These are phyloP conservation scores for Potentilla sterilis DNA, from an alignment of 306 rosid species.

Conservation along the genomic window DNA sequence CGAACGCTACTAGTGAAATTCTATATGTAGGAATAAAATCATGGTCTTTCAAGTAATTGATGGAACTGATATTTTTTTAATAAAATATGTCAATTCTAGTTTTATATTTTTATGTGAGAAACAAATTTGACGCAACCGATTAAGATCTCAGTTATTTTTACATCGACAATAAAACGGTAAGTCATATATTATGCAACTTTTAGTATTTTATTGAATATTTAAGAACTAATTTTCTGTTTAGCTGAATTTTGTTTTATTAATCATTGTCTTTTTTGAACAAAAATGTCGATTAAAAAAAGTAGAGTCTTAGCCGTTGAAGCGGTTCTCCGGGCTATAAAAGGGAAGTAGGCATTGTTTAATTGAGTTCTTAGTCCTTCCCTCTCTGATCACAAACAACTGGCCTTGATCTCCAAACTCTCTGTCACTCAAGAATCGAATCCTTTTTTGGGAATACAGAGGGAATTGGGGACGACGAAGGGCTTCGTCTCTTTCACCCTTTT, in stretches of 20 bases:
- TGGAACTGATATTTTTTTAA: too few species aligned
- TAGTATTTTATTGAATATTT: not conserved
- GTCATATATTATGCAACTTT: not conserved
- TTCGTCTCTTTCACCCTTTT: slow-evolving; percentile 32
- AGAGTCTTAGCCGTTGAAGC: slow-evolving; percentile 41
- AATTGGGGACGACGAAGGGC: slow-evolving; percentile 30
- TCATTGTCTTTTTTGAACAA: not conserved
- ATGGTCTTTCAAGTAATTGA: too few species aligned
- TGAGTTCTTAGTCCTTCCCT: slow-evolving; percentile 21
- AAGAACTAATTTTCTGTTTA: not conserved
- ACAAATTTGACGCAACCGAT: not conserved
- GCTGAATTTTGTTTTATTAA: not conserved
- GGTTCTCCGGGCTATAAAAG: slow-evolving; percentile 39
- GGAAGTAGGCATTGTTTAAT: slow-evolving; percentile 19
- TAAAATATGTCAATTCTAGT: too few species aligned
- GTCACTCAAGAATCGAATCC: slow-evolving; percentile 64
- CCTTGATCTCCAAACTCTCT: slow-evolving; percentile 53
- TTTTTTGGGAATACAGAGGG: slow-evolving; percentile 43
- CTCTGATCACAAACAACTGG: slow-evolving; percentile 54
- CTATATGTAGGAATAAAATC: too few species aligned
- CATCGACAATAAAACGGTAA: too few species aligned
- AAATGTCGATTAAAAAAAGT: not conserved
- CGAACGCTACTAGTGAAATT: too few species aligned
- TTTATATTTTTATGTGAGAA: not conserved
- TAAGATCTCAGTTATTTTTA: too few species aligned